Evolutionary conservation across 78 protist species (phyloP).

Genomic region (Ministeria vibrans): DNA sequence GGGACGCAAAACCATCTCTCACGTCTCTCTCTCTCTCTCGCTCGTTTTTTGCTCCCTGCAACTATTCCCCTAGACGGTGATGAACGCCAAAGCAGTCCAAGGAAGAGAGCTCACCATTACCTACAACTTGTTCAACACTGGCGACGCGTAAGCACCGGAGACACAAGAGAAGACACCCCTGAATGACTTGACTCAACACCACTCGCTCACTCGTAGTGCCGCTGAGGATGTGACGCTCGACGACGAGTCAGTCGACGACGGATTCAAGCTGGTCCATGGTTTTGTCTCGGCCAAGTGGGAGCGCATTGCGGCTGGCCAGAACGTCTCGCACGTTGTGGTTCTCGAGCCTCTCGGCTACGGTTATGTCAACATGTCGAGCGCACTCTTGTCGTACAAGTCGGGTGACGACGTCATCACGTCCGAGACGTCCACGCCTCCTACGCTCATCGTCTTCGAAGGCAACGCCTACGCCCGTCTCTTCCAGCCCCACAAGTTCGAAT

Average conservation of each 20-base stretch:
- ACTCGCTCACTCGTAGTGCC: background rate
- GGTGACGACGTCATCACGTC: background rate
- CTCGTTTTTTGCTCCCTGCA: no score
- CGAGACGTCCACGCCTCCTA: background rate
- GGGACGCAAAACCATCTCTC: no score
- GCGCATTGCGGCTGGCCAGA: background rate
- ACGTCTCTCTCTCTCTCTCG: no score
- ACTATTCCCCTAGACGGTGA: no score
- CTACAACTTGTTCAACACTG: background rate
- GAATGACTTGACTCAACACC: background rate
- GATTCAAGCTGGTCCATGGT: background rate
- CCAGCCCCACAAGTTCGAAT: background rate
- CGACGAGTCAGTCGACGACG: background rate
- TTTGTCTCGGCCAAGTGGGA: background rate
- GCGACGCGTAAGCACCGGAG: background rate
- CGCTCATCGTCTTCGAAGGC: background rate
- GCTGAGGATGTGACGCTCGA: background rate
- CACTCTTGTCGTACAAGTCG: background rate
- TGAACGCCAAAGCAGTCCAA: background rate
- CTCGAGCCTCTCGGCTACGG: background rate
- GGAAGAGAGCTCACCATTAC: background rate
- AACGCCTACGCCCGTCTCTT: background rate
- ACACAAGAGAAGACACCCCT: background rate
- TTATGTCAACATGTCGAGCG: background rate
- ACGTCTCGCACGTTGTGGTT: background rate